Percentiles rank a stretch among this genome's conserved stretches.
phyloP scores from a whole-genome alignment of 2,329 filamentous ascomycete genomes.

The Arthroderma uncinatum region DNA sequence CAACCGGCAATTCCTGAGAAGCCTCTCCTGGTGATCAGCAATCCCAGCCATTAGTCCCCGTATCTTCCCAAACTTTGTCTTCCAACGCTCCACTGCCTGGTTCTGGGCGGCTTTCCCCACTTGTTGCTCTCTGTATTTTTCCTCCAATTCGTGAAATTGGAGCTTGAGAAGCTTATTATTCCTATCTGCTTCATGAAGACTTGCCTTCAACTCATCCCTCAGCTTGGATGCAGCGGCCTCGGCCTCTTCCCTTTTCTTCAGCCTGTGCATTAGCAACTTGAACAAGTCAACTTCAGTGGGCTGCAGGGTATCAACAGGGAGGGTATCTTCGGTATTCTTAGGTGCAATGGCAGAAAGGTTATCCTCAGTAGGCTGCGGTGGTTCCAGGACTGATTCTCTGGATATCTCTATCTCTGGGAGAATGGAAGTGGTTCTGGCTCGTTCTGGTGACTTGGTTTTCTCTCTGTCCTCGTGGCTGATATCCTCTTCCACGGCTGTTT shows the following conservation, averaged over 20 bases:
- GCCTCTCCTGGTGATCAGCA: slow-evolving; percentile 25
- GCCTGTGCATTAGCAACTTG: slow-evolving; percentile 25
- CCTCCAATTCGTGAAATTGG: slow-evolving; percentile 17
- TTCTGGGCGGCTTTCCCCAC: slow-evolving; percentile 17
- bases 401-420: background rate
- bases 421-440: background rate
- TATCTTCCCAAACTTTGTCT: slow-evolving; percentile 24
- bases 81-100: slow-evolving; percentile 26
- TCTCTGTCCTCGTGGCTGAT: background rate
- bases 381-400: background rate
- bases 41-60: slow-evolving; percentile 25
- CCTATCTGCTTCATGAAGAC: slow-evolving; percentile 18
- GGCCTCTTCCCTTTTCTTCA: slow-evolving; percentile 27
- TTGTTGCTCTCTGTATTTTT: slow-evolving; percentile 16
- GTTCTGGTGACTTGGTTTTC: background rate
- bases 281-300: slow-evolving; percentile 29
- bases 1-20: slow-evolving; percentile 23
- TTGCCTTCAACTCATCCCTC: slow-evolving; percentile 21
- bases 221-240: slow-evolving; percentile 18
- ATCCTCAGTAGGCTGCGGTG: background rate
- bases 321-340: background rate
- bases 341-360: background rate
- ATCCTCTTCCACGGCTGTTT: background rate
- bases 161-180: slow-evolving; percentile 23
- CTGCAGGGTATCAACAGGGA: slow-evolving; percentile 2